Base-by-base conservation (phyloP, 768 basidiomycete species). In the Tephrocybe sp. region DNA sequence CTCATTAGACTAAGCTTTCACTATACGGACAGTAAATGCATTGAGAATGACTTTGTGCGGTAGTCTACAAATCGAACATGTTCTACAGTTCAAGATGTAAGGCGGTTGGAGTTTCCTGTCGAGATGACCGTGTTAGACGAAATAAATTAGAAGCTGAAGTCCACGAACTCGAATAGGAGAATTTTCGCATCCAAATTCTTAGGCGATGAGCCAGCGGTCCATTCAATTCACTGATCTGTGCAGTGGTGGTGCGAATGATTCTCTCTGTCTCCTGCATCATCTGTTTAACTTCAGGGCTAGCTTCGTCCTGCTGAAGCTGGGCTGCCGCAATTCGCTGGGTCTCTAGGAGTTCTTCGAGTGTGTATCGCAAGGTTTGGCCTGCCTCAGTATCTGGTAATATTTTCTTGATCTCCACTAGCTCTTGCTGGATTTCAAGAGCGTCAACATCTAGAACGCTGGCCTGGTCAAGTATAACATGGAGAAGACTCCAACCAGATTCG, bases 341-440 rank as follows among this genome's bases (percentile, higher is more conserved):
- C 13, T 54, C 55, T n/a, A 70, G 53, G 17, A 65, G 49, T 30
- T 61, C 60, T 39, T 64, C 60, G 14, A 68, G 55, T 0, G 58
- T 49, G n/a, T 42, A 52, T 40, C 65, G 62, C 5, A 70, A 35
- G 1, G 66, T 57, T 22, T 60, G 60, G 11, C 67, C 69, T 5
- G 67, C 68, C 14, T 65, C 53, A 0, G 68, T 68, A 49, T 68
- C 66, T 26, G 62, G 59, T 40, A 68, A 56, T 8, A 51, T 42
- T 42, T 60, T 63, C 14, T 51, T 48, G 14, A 66, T 53, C 17
- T 69, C 63, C 17, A 68, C 65, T 22, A 70, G 49, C 45, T 70
- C 68, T 48, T 65, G 60, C 52, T 68, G 68, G 39, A 70, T 53
- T 14, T 63, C 56, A n/a, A 67, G 57, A 1, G 55, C 40, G 30